phyloP scores from a whole-genome alignment of 129 eudicot genomes.

The Helianthus tuberosus region DNA sequence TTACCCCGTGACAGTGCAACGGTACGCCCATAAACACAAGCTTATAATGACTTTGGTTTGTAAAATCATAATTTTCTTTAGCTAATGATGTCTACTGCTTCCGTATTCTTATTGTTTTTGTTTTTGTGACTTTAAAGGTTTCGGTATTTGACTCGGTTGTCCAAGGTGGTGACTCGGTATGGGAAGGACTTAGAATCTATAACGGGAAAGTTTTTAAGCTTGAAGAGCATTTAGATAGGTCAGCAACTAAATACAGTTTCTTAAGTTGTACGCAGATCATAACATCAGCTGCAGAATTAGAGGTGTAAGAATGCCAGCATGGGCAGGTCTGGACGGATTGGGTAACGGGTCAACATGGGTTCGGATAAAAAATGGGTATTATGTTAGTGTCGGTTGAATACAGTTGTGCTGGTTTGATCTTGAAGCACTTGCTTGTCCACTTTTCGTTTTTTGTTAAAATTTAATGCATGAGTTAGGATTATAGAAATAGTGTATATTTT shows the following conservation, averaged over 20 bases:
- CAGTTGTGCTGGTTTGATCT: not conserved
- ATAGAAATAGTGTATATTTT: too few relatives aligned
- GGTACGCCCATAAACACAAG: slow-evolving; percentile 44
- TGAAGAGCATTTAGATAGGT: slow-evolving; percentile 98
- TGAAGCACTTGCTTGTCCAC: slow-evolving; percentile 7
- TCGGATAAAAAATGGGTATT: not conserved
- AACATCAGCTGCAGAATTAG: slow-evolving; percentile 4
- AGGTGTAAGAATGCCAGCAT: not conserved
- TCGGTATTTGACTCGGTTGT: slow-evolving; percentile 96
- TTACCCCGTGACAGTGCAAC: slow-evolving; percentile 84
- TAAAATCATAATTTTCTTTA: not conserved
- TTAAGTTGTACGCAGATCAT: not conserved
- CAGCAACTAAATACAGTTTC: slow-evolving; percentile 19
- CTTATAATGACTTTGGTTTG: not conserved
- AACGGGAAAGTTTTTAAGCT: slow-evolving; percentile 83
- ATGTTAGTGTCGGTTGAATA: not conserved
- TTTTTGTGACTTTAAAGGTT: slow-evolving; percentile 52
- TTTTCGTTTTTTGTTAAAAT: not conserved
- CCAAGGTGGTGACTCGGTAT: slow-evolving; percentile 98
- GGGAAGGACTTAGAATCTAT: slow-evolving; percentile 97
- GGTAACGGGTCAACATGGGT: not conserved
- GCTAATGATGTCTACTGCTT: slow-evolving; percentile 13
- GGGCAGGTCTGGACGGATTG: not conserved
- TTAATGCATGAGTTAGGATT: not conserved
- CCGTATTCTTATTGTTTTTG: slow-evolving; percentile 16